Evolutionary conservation across 2,329 filamentous ascomycete genomes (phyloP), one percentile per base, ranked within the genome.

Genomic region (Pleoardoris graminearum): DNA sequence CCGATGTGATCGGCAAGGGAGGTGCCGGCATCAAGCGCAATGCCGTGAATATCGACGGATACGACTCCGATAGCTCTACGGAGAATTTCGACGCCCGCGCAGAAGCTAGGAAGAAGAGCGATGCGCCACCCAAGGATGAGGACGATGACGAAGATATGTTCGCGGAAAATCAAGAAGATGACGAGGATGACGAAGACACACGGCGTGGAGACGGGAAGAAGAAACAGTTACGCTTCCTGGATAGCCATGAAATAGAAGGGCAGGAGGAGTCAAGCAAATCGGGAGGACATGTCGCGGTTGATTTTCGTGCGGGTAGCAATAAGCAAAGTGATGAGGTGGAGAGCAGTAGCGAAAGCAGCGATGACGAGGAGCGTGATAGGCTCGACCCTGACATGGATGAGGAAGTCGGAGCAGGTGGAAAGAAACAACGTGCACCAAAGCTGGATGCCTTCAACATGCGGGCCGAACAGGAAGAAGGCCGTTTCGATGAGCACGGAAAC

Each of bases 401-500:
- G 49, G 94, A 99, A 72, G 80, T 99, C 5, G 94, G 94, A 1
- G 87, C 90, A 1, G 94, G 94, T 12, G 89, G 89, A 1, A 88
- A 95, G 63, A 97, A 97, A 77, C 89, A 86, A 65, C 91, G 97
- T 72, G 94, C 94, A 1, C 94, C 94, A 1, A 90, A 94, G 71
- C 82, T 99, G 5, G 94, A 97, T 72, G 93, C 93, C 2, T 99
- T 99, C 81, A 97, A 99, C 69, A 89, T 99, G 81, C 86, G 85
- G 53, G 79, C 84, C 11, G 94, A 99, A 73, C 87, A 95, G 71
- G 91, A 97, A 67, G 93, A 97, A 62, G 94, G 94, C 1, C 83
- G 86, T 10, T 99, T 97, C 66, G 94, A 99, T 70, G 89, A 94
- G 62, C 79, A 86, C 1, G 93, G 93, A 8, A 99, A 97, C 72